Evolutionary conservation across 257 asterid genomes (phyloP), one percentile per base, ranked within the genome.

Genomic region (Paraleonurus japonicus): DNA sequence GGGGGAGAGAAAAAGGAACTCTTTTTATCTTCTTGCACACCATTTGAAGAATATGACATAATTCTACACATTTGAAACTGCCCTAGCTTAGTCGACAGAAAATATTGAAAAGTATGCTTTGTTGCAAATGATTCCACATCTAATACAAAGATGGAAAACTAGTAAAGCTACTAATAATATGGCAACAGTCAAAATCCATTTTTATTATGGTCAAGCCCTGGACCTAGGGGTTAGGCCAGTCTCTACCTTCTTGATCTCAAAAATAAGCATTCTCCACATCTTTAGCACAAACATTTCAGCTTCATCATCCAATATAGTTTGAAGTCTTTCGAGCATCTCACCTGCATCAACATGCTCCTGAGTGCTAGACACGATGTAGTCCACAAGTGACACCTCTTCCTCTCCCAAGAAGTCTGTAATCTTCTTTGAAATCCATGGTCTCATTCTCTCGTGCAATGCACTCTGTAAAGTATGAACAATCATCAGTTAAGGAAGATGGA

Each of bases 221-320:
- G 84, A 57, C 84, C 72, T 89, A 23, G 73, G 76, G 69, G 92
- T 84, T 76, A 90, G 63, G 58, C 99, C 97, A 13, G 85, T 92
- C 81, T 95, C 99, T 23, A 92, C 97, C 84, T 78, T 95, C 86
- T 92, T 92, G 80, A 95, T 87, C 85, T 95, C 99, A 75, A 89
- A 95, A 72, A 95, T 95, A 33, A 95, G 99, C 99, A 95, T 95
- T 83, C 99, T 95, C 98, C 99, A 95, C 98, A 95, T 92, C 89
- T 95, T 95, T 60, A 95, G 92, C 79, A 95, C 98, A 79, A 92
- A 95, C 99, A 95, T 88, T 79, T 95, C 99, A 23, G 99, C 99
- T 82, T 95, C 99, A 39, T 95, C 99, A 17, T 95, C 99, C 84
- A 95, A 77, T 78, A 95, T 92, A 51, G 87, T 71, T 67, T 88